A percentile compares a stretch with the other conserved stretches of the same genome.
Evolutionary conservation across 2,329 filamentous ascomycete genomes (phyloP).

Genomic region (Boeremia exigua): DNA sequence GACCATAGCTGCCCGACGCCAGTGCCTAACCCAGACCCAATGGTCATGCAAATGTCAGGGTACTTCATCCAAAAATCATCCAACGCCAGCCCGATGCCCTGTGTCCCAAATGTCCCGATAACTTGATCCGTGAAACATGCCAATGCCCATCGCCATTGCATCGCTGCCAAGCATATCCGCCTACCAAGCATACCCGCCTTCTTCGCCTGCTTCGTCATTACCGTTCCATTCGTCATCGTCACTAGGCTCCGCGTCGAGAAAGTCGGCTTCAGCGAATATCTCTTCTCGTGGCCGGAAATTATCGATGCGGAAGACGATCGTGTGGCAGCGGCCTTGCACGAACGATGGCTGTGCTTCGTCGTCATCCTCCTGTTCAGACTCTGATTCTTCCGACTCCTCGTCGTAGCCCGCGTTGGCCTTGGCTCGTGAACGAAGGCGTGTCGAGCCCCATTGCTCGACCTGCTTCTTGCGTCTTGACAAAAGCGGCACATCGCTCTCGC

Average conservation of each 20-base stretch:
- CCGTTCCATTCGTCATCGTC: constrained; percentile 65
- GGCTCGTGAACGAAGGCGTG: constrained; percentile 39
- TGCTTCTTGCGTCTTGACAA: constrained; percentile 22
- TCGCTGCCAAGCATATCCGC: constrained; percentile 38
- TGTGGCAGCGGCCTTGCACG: constrained; percentile 72
- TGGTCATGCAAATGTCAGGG: constrained; percentile 18
- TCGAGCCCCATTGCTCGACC: constrained; percentile 38
- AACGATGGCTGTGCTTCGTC: constrained; percentile 39
- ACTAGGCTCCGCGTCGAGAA: constrained; percentile 67
- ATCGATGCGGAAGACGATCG: constrained; percentile 75
- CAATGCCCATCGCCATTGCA: neutral
- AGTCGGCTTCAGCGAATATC: constrained; percentile 74
- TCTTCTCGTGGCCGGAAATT: constrained; percentile 75
- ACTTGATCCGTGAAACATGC: neutral
- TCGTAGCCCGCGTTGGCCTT: constrained; percentile 36
- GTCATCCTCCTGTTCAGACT: constrained; percentile 21
- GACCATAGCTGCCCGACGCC: constrained; percentile 20
- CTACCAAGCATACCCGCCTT: constrained; percentile 43
- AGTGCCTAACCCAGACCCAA: constrained; percentile 26
- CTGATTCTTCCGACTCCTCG: constrained; percentile 39
- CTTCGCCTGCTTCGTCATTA: constrained; percentile 57
- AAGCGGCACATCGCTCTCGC: constrained; percentile 39
- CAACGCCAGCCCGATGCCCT: constrained; percentile 29
- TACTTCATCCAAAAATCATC: constrained; percentile 15
- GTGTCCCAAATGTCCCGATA: neutral